Base-by-base conservation (phyloP, 208 protist species). In the Leishmania gerbilli region DNA sequence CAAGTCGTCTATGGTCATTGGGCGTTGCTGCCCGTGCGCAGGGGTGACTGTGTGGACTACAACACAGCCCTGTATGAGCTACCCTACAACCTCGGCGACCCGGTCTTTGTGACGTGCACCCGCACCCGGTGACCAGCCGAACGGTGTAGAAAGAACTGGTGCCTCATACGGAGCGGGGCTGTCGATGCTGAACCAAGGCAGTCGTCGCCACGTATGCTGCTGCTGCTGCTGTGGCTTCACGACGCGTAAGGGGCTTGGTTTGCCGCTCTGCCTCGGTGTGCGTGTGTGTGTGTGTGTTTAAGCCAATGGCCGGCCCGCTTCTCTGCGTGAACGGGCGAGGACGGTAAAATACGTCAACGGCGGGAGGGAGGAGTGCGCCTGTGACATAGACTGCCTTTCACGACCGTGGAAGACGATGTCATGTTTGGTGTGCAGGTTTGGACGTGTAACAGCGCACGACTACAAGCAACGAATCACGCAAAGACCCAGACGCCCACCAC, bases 71-170 rank as follows among this genome's bases (percentile, higher is more conserved):
- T 94, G 45, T 87, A 82, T n/a, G 80, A 87, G 60, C 79, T 87
- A 1, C 27, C 74, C 42, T 94, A 94, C 76, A 71, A 83, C 24
- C 79, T 92, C 8, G 93, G 93, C 24, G 88, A 96, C 67, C 90
- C 91, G 13, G 51, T 96, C 17, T 90, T 96, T 47, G 91, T 95
- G 78, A 89, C 85, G 11, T 96, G 92, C 80, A 86, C 77, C 6
- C 87, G 92, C 13, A 76, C 53, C 2, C 19, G 71, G 45, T 87
- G 79, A 83, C 15, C 11, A 7, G 45, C 34, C 17, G 68, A 77
- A 34, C 71, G 24, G 78, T 37, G 17, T 34, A 62, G 4, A 74
- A 34, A 9, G 37, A 34, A 3, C 2, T 71, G 37, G 68, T 69
- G 71, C 27, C 42, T 19, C 42, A 7, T 6, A 31, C 13, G 2